Base-by-base conservation (phyloP, 1,139 yeast genomes). In the Geotrichum citri-aurantii region DNA sequence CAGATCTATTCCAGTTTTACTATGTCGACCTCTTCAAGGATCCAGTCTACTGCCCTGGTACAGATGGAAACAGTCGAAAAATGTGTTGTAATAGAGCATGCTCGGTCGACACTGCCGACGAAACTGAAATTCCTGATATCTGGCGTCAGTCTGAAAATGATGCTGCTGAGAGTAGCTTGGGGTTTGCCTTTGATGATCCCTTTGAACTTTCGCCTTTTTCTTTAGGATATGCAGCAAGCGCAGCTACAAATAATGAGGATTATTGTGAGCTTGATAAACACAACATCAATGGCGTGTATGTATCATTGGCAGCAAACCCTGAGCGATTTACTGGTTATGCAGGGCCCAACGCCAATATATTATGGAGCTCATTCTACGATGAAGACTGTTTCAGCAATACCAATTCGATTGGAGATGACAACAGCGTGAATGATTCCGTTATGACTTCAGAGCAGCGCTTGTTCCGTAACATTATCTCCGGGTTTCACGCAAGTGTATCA, bases 271-370 rank as follows among this genome's bases (percentile, higher is more conserved):
- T 85, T 21, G 88, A 84, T 63, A 88, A 37, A n/a, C 7, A n/a
- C 44, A 37, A 11, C 24, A 19, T 8, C 5, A 27, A 26, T 83
- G 84, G 96, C 59, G 97, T 90, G 2, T 86, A 86, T 68, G 95
- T 93, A 31, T 90, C 92, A 68, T 79, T 93, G 60, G 78, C 86
- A 26, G 88, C 87, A 59, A 93, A 93, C 68, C 97, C 97, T 1
- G 99, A 93, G 73, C 79, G 98, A 68, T 93, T 89, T 74, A 93
- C 99, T 0, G 99, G 99, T 0, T 93, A 93, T 70, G 88, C 92
- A 50, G 99, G 99, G 42, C 83, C 85, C 57, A 96, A 92, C 69
- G 90, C 97, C 26, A 83, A 85, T 65, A 91, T 87, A 69, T 88
- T 93, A 56, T 93, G 99, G 99, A 79, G 85, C 52, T 91, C 95